Base-by-base conservation (phyloP, 2,329 filamentous ascomycete species). In the Beauveria varroae region DNA sequence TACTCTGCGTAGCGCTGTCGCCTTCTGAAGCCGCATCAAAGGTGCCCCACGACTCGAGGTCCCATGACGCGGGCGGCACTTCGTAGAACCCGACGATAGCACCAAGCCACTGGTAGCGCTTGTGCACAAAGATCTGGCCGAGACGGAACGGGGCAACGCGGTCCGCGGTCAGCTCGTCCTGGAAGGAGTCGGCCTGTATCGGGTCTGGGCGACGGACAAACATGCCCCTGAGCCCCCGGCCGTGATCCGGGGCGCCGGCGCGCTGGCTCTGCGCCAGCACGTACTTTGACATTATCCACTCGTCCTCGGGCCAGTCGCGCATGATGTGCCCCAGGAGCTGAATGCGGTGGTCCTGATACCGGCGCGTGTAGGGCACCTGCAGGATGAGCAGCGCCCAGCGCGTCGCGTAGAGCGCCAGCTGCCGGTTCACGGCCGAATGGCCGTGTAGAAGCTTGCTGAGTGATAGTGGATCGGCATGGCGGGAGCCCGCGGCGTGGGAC, bases 111-210 rank as follows among this genome's bases (percentile, higher is more conserved):
- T 82, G 78, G 71, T 95, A 96, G 51, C 92, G 83, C 64, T 81
- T 85, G 74, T 99, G 95, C 53, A 81, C 82, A 71, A 98, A 96
- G 7, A 96, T 82, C 67, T 96, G 89, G 1, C 95, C 95, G 54
- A 96, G 83, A 56, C 80, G 84, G 72, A 85, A 93, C 1, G 71
- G 67, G 34, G 73, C 68, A 5, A 66, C 64, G 37, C 68, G 64
- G 9, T 64, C 65, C 5, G 60, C 63, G 64, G 7, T 57, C 54
- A 41, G 58, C 57, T n/a, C 68, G 66, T 52, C 69, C 72, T 72
- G 72, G 67, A 67, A 72, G 64, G 68, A 68, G 28, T 67, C 66
- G 44, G 81, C 76, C 62, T 70, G 66, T 24, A 77, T 65, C 22
- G 71, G 70, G 67, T 84, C 81, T 16, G 78, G 64, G 14, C 56